phyloP scores from a whole-genome alignment of 257 asterid species.

The Oldenlandia corymbosa region DNA sequence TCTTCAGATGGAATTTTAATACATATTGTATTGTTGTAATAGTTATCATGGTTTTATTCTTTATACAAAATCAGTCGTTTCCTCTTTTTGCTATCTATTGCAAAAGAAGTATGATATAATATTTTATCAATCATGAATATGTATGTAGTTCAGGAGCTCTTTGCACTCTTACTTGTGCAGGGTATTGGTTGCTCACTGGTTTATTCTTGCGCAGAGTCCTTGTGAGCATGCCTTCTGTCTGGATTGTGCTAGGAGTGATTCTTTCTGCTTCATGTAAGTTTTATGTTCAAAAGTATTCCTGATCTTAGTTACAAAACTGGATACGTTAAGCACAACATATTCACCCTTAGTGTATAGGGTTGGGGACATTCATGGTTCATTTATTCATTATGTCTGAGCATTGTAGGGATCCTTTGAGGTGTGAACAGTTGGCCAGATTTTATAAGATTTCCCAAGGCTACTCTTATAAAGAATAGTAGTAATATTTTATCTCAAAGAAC shows the following conservation, averaged over 20 bases:
- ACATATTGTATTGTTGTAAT: too few relatives aligned
- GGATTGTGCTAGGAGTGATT: conserved; percentile 93
- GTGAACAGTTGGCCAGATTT: neutral
- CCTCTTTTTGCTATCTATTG: neutral
- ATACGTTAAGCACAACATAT: conserved; percentile 1
- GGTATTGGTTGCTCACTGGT: conserved; percentile 9
- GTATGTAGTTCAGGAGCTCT: neutral
- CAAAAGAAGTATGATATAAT: neutral
- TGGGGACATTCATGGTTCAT: neutral
- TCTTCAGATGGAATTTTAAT: neutral
- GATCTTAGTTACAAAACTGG: neutral
- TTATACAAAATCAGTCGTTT: neutral
- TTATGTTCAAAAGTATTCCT: conserved; percentile 4
- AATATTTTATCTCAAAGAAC: neutral
- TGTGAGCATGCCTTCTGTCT: conserved; percentile 93
- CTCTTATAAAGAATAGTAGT: neutral
- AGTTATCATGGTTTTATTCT: neutral
- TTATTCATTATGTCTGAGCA: neutral
- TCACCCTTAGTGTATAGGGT: neutral
- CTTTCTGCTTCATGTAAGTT: conserved; percentile 93
- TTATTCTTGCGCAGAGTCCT: conserved; percentile 72
- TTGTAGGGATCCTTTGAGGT: too few relatives aligned
- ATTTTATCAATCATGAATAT: neutral
- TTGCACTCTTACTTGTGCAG: neutral
- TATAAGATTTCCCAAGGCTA: neutral